Conservation (phyloP, 495 filamentous ascomycete species). For the Clavariopsis aquatica region DNA sequence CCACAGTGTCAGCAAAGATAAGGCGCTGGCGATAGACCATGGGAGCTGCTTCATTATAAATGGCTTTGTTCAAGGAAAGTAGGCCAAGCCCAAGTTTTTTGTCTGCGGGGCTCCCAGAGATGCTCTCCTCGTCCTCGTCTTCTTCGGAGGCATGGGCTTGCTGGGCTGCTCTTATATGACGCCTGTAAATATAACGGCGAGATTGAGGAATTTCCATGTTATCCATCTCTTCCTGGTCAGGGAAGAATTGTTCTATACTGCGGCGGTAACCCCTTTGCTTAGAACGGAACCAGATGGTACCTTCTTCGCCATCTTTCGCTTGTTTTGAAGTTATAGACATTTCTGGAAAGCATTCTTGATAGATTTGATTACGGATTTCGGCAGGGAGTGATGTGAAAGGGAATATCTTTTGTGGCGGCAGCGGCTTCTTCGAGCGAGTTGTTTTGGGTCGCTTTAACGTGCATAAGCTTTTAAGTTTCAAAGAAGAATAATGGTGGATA, state of each 20-base stretch:
- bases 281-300: background rate
- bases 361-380: conserved; percentile 23
- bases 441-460: background rate
- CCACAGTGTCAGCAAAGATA: conserved; percentile 10
- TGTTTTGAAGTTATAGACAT: background rate
- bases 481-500: background rate
- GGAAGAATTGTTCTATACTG: background rate
- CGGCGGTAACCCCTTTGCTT: conserved; percentile 5
- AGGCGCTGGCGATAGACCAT: conserved; percentile 12
- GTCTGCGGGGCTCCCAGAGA: background rate
- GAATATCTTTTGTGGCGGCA: conserved; percentile 14
- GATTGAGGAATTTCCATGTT: background rate
- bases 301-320: background rate
- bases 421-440: conserved; percentile 5
- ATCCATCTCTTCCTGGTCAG: background rate
- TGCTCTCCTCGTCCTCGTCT: background rate
- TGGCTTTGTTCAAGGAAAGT: conserved; percentile 5
- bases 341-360: conserved; percentile 10
- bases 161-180: background rate
- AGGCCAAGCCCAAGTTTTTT: conserved; percentile 1
- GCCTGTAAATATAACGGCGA: background rate
- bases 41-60: conserved; percentile 18
- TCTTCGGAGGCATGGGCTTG: background rate
- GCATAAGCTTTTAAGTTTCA: background rate
- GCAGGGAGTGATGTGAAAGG: conserved; percentile 19